Evolutionary conservation across 192 early-diverging fungal species (phyloP).

Genomic region (Dissophora globulifera): DNA sequence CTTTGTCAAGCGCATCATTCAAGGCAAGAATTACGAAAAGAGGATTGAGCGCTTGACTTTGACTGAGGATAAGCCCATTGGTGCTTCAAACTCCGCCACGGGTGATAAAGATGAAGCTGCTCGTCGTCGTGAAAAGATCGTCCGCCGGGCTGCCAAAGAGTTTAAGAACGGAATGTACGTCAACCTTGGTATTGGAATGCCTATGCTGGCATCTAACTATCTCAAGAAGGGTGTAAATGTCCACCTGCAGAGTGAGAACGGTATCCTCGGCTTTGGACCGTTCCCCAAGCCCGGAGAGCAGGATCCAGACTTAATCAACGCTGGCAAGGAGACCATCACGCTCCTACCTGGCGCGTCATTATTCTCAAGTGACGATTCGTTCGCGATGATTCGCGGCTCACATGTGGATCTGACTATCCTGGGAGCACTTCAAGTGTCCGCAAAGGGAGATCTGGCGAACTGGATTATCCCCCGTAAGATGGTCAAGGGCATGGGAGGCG

Average conservation of each 20-base stretch:
- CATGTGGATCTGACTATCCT: conserved; percentile 82
- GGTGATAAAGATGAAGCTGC: conserved; percentile 52
- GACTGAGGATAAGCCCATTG: conserved; percentile 52
- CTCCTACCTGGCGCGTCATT: conserved; percentile 72
- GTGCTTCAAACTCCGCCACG: conserved; percentile 35
- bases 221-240: conserved; percentile 75
- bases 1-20: conserved; percentile 77
- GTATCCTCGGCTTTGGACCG: conserved; percentile 80
- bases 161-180: conserved; percentile 81
- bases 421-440: conserved; percentile 82
- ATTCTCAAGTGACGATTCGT: conserved; percentile 81
- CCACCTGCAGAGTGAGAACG: conserved; percentile 83
- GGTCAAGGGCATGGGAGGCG: conserved; percentile 88
- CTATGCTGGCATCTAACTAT: conserved; percentile 81
- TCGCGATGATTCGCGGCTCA: conserved; percentile 83
- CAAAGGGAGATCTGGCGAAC: conserved; percentile 81
- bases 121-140: conserved; percentile 70
- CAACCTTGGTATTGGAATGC: conserved; percentile 84
- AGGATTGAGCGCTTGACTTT: conserved; percentile 74
- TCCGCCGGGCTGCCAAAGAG: conserved; percentile 80
- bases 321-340: conserved; percentile 84
- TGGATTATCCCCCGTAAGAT: conserved; percentile 90
- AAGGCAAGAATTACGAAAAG: conserved; percentile 79
- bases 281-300: conserved; percentile 77
- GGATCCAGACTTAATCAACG: conserved; percentile 84